Evolutionary conservation across 23 red algal genomes (phyloP).

Genomic region (Gracilariopsis chorda): DNA sequence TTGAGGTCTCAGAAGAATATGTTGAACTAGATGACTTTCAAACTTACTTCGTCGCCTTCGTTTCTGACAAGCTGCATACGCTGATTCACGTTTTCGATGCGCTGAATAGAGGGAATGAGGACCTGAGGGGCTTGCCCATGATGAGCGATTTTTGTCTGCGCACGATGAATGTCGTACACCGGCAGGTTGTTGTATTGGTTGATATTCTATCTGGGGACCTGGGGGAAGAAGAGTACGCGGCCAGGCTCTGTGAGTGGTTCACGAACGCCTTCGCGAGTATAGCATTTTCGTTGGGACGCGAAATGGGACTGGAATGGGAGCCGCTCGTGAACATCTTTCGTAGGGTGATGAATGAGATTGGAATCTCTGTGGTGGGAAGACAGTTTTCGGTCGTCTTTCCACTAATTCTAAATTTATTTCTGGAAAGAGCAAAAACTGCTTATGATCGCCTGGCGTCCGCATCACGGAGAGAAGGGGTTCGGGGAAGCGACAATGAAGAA

Average conservation of each 20-base stretch:
- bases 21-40: background rate
- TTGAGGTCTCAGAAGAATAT: background rate
- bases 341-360: background rate
- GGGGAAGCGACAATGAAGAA: background rate
- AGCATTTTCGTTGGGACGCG: background rate
- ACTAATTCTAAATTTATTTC: constrained; percentile 32
- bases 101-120: background rate
- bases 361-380: background rate
- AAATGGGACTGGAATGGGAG: background rate
- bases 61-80: background rate
- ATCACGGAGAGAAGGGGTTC: background rate
- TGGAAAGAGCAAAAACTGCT: background rate
- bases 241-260: background rate
- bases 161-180: background rate
- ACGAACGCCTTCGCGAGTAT: background rate
- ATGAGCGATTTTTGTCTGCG: background rate
- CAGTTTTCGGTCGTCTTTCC: constrained; percentile 8
- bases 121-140: too few species aligned
- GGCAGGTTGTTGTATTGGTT: background rate
- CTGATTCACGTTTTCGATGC: constrained; percentile 1
- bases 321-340: background rate
- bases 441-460: background rate
- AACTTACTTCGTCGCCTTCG: background rate
- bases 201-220: background rate
- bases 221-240: background rate